Conservation (phyloP, 495 filamentous ascomycete genomes). For the Penicillium crystallinum region DNA sequence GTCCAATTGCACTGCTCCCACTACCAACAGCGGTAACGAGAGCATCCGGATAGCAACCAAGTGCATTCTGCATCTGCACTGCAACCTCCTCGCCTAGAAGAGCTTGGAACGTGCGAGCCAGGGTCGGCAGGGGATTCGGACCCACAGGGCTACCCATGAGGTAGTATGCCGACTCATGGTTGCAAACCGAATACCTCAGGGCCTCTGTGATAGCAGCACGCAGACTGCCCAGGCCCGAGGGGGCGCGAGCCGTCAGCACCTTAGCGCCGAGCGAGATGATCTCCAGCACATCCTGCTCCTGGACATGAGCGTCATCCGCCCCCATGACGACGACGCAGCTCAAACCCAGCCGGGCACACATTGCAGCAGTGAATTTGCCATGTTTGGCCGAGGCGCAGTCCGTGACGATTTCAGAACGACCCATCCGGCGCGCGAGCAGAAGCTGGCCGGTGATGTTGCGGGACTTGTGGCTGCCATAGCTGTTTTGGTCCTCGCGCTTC, state of each 20-base stretch:
- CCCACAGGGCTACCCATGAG: conserved; percentile 32
- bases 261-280: conserved; percentile 30
- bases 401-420: conserved; percentile 27
- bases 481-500: conserved; percentile 29
- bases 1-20: conserved; percentile 25
- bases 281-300: conserved; percentile 24
- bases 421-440: conserved; percentile 28
- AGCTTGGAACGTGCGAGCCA: conserved; percentile 31
- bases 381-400: conserved; percentile 32
- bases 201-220: conserved; percentile 33
- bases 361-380: conserved; percentile 27
- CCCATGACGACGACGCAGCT: conserved; percentile 30
- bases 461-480: conserved; percentile 27
- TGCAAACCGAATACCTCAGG: conserved; percentile 28
- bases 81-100: conserved; percentile 32
- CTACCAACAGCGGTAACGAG: conserved; percentile 27
- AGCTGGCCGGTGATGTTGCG: conserved; percentile 33
- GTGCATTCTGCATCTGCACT: conserved; percentile 18
- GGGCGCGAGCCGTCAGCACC: conserved; percentile 22
- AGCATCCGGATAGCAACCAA: conserved; percentile 23
- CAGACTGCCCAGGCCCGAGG: conserved; percentile 26
- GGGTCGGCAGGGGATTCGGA: conserved; percentile 25
- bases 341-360: conserved; percentile 29
- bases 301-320: conserved; percentile 23
- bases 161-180: conserved; percentile 28